These are phyloP conservation scores for Medicago truncatula DNA, from an alignment of 306 rosid genomes.

Conservation along the genomic window DNA sequence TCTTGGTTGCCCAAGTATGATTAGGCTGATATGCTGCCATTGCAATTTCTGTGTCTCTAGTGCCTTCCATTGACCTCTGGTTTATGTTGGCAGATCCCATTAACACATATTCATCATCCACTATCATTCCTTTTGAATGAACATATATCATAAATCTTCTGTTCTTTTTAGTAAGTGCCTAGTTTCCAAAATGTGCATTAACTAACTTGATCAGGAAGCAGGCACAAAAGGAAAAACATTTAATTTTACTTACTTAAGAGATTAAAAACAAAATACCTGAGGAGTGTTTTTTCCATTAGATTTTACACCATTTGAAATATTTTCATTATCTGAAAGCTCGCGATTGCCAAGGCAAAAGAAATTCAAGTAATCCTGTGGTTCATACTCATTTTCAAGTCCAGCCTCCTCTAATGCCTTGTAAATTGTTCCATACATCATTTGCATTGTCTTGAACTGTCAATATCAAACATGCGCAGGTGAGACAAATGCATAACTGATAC, in stretches of 20 bases:
- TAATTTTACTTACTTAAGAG: not conserved
- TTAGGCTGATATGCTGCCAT: slow-evolving; percentile 90
- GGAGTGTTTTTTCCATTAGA: slow-evolving; percentile 51
- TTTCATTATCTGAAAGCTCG: slow-evolving; percentile 52
- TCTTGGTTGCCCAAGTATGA: slow-evolving; percentile 67
- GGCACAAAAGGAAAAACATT: not conserved
- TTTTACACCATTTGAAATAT: slow-evolving; percentile 23
- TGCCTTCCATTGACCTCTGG: slow-evolving; percentile 87
- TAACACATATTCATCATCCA: slow-evolving; percentile 91
- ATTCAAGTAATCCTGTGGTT: slow-evolving; percentile 87
- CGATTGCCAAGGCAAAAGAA: slow-evolving; percentile 98
- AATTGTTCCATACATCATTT: slow-evolving; percentile 89
- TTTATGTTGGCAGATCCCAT: slow-evolving; percentile 93
- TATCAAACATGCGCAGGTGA: too few relatives aligned
- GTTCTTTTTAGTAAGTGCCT: slow-evolving; percentile 67
- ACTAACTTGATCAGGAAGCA: slow-evolving; percentile 23
- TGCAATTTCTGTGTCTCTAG: slow-evolving; percentile 94
- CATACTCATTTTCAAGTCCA: slow-evolving; percentile 70
- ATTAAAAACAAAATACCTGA: slow-evolving; percentile 53
- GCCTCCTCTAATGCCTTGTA: slow-evolving; percentile 72
- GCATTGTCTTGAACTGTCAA: slow-evolving; percentile 81
- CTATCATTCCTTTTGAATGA: slow-evolving; percentile 95
- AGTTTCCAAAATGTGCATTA: slow-evolving; percentile 15
- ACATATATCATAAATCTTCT: slow-evolving; percentile 91
- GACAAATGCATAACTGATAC: too few relatives aligned